phyloP scores from a whole-genome alignment of 192 early-diverging fungal species.

The Coemansia sp. region DNA sequence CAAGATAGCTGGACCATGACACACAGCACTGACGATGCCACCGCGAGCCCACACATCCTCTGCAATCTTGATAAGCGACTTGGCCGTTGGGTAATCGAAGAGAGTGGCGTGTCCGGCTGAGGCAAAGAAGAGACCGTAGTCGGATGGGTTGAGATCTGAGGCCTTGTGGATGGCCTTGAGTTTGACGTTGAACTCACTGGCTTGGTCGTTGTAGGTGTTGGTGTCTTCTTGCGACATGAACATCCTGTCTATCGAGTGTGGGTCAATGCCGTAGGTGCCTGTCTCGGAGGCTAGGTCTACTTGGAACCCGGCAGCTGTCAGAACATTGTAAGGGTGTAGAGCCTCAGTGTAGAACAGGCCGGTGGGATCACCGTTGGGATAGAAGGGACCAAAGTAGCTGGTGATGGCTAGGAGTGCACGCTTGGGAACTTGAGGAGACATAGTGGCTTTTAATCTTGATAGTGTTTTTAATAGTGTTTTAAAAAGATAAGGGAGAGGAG shows the following conservation, averaged over 20 bases:
- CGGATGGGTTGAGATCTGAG: slow-evolving; percentile 46
- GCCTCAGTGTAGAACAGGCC: slow-evolving; percentile 62
- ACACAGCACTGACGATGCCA: slow-evolving; percentile 60
- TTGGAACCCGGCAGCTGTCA: slow-evolving; percentile 53
- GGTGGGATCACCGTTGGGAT: slow-evolving; percentile 57
- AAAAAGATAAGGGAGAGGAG: not conserved
- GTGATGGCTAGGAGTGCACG: slow-evolving; percentile 58
- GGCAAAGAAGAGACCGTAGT: slow-evolving; percentile 61
- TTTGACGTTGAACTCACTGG: slow-evolving; percentile 48
- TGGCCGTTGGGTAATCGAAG: slow-evolving; percentile 59
- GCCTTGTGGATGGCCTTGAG: slow-evolving; percentile 54
- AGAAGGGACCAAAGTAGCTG: slow-evolving; percentile 58
- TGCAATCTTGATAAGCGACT: slow-evolving; percentile 50
- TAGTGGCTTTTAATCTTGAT: not conserved
- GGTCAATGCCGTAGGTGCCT: slow-evolving; percentile 56
- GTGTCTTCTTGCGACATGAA: slow-evolving; percentile 49
- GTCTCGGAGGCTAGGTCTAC: slow-evolving; percentile 62
- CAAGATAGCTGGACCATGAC: slow-evolving; percentile 70
- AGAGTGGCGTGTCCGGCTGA: slow-evolving; percentile 60
- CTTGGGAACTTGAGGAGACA: slow-evolving; percentile 38
- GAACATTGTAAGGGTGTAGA: slow-evolving; percentile 55
- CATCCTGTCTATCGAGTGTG: slow-evolving; percentile 52
- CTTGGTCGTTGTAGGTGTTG: slow-evolving; percentile 37
- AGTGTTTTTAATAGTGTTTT: slow-evolving; percentile 20
- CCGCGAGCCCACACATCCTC: slow-evolving; percentile 59